These are phyloP conservation scores for Fusarium marasasianum DNA, from an alignment of 2,329 filamentous ascomycete genomes.

Conservation along the genomic window DNA sequence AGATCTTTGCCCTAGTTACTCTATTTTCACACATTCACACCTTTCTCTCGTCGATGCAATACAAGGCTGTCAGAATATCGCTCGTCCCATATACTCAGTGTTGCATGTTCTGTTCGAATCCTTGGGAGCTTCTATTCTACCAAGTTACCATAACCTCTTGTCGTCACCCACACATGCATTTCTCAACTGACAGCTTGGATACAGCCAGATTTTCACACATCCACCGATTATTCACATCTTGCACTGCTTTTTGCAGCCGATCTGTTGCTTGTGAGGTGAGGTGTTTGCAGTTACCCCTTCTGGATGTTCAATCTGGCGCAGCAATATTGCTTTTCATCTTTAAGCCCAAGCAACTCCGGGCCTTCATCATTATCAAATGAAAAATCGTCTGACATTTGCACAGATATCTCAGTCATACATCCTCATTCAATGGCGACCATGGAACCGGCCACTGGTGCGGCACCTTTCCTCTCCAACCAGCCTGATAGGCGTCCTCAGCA, in stretches of 20 bases:
- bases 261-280: constrained; percentile 48
- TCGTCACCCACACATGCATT: background rate
- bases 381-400: background rate
- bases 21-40: background rate
- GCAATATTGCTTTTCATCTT: background rate
- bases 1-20: background rate
- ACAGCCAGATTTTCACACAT: constrained; percentile 44
- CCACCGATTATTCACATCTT: constrained; percentile 46
- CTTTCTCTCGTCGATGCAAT: too few species aligned
- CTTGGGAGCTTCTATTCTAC: background rate
- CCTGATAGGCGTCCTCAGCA: constrained; percentile 45
- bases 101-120: background rate
- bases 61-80: too few species aligned
- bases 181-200: background rate
- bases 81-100: background rate
- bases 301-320: background rate
- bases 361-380: background rate
- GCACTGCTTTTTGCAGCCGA: constrained; percentile 44
- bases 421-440: constrained; percentile 46
- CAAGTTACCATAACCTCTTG: background rate
- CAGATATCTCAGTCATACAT: constrained; percentile 48
- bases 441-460: constrained; percentile 48
- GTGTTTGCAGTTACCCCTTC: background rate
- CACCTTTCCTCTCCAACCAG: constrained; percentile 46
- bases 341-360: background rate